A percentile compares a stretch with the other conserved stretches of the same genome.
phyloP scores from a whole-genome alignment of 192 early-diverging fungal genomes.

The Linnemannia zychae region DNA sequence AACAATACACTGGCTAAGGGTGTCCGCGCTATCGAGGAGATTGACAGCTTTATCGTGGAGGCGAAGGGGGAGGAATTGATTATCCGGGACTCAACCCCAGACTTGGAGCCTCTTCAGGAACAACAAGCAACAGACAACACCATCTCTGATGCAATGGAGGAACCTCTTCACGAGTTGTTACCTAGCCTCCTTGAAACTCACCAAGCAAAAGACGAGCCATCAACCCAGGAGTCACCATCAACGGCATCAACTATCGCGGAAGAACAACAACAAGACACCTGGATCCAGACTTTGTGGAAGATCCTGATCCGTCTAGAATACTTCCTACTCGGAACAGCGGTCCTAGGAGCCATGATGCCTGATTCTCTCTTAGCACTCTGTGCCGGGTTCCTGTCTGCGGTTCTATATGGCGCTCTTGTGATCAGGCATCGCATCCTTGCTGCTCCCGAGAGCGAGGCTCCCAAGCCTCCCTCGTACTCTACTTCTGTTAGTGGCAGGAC shows the following conservation, averaged over 20 bases:
- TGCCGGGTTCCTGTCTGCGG: constrained; percentile 37
- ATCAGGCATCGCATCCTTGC: constrained; percentile 25
- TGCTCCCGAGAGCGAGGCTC: constrained; percentile 18
- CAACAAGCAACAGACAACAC: background rate
- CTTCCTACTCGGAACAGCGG: constrained; percentile 35
- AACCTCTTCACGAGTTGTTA: too few species aligned
- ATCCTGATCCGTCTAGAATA: constrained; percentile 37
- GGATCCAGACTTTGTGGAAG: constrained; percentile 38
- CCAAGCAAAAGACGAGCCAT: background rate
- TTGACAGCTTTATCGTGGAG: background rate
- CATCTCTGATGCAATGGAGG: too few species aligned
- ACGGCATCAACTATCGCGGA: background rate
- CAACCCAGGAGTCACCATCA: background rate
- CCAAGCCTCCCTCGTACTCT: constrained; percentile 16
- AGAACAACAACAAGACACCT: background rate
- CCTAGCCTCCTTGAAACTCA: too few species aligned
- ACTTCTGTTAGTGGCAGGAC: background rate
- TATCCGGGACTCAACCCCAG: background rate
- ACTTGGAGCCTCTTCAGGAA: background rate
- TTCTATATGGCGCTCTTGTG: constrained; percentile 31
- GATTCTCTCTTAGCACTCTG: constrained; percentile 32
- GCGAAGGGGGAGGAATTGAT: background rate
- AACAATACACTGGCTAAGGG: background rate
- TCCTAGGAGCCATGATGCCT: constrained; percentile 48
- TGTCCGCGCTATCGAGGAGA: background rate